phyloP scores from a whole-genome alignment of 352 stramenopile species.

The Elongisporangium anandrum region DNA sequence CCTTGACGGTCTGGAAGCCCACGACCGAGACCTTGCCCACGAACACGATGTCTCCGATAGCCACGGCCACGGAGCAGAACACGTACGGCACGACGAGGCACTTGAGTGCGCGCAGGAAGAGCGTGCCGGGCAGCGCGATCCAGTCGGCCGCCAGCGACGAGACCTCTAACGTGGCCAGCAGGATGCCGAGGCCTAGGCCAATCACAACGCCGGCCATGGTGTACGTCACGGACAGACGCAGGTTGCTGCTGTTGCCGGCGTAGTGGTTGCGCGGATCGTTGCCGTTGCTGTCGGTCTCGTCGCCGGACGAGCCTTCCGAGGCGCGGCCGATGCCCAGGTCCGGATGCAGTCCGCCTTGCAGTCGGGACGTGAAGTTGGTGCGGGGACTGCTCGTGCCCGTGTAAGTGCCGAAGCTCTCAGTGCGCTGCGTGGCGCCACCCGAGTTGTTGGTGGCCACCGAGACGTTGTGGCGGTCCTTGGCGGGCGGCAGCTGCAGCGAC shows the following conservation, averaged over 20 bases:
- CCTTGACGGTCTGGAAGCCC: slow-evolving; percentile 53
- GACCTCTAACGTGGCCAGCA: slow-evolving; percentile 35
- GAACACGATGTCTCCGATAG: slow-evolving; percentile 71
- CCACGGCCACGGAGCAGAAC: slow-evolving; percentile 75
- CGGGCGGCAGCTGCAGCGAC: neutral
- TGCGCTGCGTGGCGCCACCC: slow-evolving; percentile 1
- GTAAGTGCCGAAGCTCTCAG: slow-evolving; percentile 5
- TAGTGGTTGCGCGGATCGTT: slow-evolving; percentile 1
- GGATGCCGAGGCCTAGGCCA: slow-evolving; percentile 45
- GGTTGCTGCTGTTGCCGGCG: slow-evolving; percentile 16
- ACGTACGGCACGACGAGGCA: slow-evolving; percentile 75
- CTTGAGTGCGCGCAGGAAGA: slow-evolving; percentile 76
- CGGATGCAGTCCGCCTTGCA: neutral
- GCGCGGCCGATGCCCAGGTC: neutral
- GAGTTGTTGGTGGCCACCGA: slow-evolving; percentile 8
- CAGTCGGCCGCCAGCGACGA: slow-evolving; percentile 36
- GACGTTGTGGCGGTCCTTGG: neutral
- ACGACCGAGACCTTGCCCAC: slow-evolving; percentile 71
- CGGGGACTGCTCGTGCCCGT: slow-evolving; percentile 24
- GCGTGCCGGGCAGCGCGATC: slow-evolving; percentile 64
- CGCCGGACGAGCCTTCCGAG: neutral
- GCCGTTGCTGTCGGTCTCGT: neutral
- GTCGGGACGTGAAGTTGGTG: slow-evolving; percentile 41
- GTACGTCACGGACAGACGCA: slow-evolving; percentile 47
- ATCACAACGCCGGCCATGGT: slow-evolving; percentile 50